Evolutionary conservation across 2,329 filamentous ascomycete species (phyloP).

Genomic region (Aureobasidium sp.): DNA sequence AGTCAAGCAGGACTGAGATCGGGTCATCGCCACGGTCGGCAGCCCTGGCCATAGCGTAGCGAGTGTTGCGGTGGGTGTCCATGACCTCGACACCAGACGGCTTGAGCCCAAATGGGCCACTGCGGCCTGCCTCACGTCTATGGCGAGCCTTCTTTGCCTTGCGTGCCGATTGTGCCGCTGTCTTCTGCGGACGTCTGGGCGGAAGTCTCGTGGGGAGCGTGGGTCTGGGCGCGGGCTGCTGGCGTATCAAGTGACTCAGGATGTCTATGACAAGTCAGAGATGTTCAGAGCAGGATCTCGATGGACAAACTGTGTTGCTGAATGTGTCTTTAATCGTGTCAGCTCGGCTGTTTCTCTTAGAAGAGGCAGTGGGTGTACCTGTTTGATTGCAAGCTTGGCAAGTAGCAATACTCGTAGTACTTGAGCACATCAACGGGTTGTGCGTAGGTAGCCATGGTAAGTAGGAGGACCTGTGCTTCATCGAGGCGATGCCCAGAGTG

Average conservation of each 20-base stretch:
- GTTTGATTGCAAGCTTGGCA: background rate
- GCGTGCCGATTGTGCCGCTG: too few species aligned
- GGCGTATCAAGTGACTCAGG: background rate
- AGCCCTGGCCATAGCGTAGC: background rate
- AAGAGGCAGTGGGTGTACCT: background rate
- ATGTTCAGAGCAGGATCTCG: too few species aligned
- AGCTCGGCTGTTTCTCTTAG: background rate
- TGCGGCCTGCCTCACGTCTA: background rate
- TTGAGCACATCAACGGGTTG: constrained; percentile 17
- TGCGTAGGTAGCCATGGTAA: constrained; percentile 4
- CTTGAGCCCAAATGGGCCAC: background rate
- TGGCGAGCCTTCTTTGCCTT: background rate
- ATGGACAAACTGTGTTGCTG: constrained; percentile 10
- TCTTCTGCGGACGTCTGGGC: too few species aligned
- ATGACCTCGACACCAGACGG: background rate
- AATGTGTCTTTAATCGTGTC: background rate
- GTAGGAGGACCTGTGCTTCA: background rate
- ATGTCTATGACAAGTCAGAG: background rate
- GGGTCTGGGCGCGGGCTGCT: background rate
- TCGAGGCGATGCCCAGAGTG: background rate
- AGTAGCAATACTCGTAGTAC: constrained; percentile 17
- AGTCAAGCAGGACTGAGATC: constrained; percentile 8
- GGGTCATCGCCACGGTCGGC: constrained; percentile 5
- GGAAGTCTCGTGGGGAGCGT: too few species aligned
- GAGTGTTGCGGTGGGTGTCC: background rate